Conservation (phyloP, 2,329 filamentous ascomycete genomes). For the Ophiostoma piceae region DNA sequence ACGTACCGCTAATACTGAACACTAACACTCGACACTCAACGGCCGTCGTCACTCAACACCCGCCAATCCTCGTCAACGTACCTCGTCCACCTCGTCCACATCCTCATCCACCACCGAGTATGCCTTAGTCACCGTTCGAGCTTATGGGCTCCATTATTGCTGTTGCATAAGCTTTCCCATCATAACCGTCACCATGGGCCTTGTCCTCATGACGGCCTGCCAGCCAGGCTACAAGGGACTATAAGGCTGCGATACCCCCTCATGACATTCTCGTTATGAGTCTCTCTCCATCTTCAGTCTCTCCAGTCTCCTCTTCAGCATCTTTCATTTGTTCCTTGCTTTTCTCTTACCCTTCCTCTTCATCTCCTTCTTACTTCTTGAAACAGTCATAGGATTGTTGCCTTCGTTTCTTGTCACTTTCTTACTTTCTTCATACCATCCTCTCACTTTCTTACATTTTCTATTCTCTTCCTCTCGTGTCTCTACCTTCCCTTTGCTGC, state of each 20-base stretch:
- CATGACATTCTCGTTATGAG: slow-evolving; percentile 29
- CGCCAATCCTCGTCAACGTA: background rate
- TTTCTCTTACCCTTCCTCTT: background rate
- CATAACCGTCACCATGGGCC: slow-evolving; percentile 24
- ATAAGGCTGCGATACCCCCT: slow-evolving; percentile 52
- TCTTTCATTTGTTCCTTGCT: slow-evolving; percentile 30
- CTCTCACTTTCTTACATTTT: slow-evolving; percentile 14
- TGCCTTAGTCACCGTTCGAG: slow-evolving; percentile 25
- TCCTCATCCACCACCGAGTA: slow-evolving; percentile 20
- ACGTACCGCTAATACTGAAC: background rate
- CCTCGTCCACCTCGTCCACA: background rate
- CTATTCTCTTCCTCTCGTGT: background rate
- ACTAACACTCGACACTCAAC: background rate
- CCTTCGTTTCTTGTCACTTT: slow-evolving; percentile 22
- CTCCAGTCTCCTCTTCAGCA: slow-evolving; percentile 24
- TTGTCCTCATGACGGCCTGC: slow-evolving; percentile 31
- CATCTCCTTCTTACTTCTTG: background rate
- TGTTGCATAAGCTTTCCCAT: slow-evolving; percentile 26
- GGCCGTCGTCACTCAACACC: background rate
- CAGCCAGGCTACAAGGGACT: slow-evolving; percentile 38
- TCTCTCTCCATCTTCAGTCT: slow-evolving; percentile 29
- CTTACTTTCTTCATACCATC: slow-evolving; percentile 17
- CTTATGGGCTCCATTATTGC: slow-evolving; percentile 20
- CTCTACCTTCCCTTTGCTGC: background rate
- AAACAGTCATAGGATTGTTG: slow-evolving; percentile 24